Percentiles rank a stretch among this genome's conserved stretches.
These are phyloP conservation scores for Lactarius sanguifluus DNA, from an alignment of 768 basidiomycete species.

Conservation along the genomic window DNA sequence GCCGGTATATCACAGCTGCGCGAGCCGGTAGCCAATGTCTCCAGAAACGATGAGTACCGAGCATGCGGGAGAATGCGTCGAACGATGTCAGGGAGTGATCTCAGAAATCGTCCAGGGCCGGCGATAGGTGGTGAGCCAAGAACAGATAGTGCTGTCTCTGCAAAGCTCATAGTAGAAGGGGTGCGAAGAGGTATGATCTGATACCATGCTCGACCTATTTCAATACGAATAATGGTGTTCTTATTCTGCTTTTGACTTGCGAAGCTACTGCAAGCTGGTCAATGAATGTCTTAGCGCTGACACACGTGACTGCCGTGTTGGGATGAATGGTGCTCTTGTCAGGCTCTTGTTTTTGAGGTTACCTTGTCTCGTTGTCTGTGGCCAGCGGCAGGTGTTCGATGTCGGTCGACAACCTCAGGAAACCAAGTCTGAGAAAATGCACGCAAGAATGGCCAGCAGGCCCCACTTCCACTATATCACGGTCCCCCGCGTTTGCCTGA, in stretches of 20 bases:
- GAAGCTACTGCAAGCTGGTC: neutral
- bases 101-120: constrained; percentile 4
- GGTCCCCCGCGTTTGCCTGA: neutral
- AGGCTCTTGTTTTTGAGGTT: constrained; percentile 21
- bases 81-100: constrained; percentile 22
- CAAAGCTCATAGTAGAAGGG: constrained; percentile 8
- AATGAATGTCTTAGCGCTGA: neutral
- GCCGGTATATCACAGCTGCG: neutral
- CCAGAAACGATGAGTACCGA: constrained; percentile 23
- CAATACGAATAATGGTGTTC: neutral
- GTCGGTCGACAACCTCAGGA: too few species aligned
- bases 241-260: constrained; percentile 18
- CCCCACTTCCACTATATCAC: too few species aligned
- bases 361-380: neutral
- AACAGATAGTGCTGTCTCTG: constrained; percentile 18
- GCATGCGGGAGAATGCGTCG: constrained; percentile 21
- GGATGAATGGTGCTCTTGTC: constrained; percentile 21
- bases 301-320: constrained; percentile 11
- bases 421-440: too few species aligned
- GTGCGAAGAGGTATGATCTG: neutral
- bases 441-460: too few species aligned
- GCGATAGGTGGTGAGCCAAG: constrained; percentile 6
- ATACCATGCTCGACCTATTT: constrained; percentile 1
- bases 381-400: too few species aligned
- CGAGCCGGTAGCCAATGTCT: constrained; percentile 10